phyloP scores from a whole-genome alignment of 2,329 filamentous ascomycete species.

The Chaetomiaceae sp. region DNA sequence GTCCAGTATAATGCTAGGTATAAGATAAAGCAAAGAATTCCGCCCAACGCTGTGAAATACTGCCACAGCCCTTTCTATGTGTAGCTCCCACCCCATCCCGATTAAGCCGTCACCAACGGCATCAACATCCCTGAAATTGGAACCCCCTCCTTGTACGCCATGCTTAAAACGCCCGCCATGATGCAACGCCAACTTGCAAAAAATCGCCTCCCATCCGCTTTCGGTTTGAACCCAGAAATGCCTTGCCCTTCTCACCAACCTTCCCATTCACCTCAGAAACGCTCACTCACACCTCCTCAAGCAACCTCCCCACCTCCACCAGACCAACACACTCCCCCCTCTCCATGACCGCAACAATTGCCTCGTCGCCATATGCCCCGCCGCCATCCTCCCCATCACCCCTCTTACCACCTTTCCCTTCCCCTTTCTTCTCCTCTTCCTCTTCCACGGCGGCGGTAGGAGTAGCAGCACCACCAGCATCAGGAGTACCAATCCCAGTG shows the following conservation, averaged over 20 bases:
- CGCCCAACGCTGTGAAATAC: neutral
- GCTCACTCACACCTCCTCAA: conserved; percentile 24
- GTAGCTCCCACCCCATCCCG: neutral
- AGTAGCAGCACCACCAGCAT: neutral
- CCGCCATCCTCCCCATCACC: conserved; percentile 25
- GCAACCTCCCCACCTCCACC: conserved; percentile 43
- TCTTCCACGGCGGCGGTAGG: too few species aligned
- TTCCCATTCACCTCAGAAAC: too few species aligned
- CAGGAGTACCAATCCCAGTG: too few species aligned
- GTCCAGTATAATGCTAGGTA: too few species aligned
- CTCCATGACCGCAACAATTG: conserved; percentile 45
- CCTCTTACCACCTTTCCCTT: conserved; percentile 5
- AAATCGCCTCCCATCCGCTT: neutral
- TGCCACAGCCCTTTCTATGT: neutral
- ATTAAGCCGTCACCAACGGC: neutral
- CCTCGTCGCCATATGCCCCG: conserved; percentile 37
- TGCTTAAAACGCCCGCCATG: conserved; percentile 32
- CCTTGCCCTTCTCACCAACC: neutral
- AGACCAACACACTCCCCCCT: conserved; percentile 45
- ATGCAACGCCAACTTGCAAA: neutral
- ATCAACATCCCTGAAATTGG: neutral
- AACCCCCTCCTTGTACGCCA: conserved; percentile 24
- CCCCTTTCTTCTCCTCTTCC: too few species aligned
- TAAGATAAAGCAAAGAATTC: neutral
- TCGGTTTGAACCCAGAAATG: too few species aligned